Percentiles rank a stretch among this genome's conserved stretches.
phyloP scores from a whole-genome alignment of 2,329 filamentous ascomycete species.

The Dothistroma pini region DNA sequence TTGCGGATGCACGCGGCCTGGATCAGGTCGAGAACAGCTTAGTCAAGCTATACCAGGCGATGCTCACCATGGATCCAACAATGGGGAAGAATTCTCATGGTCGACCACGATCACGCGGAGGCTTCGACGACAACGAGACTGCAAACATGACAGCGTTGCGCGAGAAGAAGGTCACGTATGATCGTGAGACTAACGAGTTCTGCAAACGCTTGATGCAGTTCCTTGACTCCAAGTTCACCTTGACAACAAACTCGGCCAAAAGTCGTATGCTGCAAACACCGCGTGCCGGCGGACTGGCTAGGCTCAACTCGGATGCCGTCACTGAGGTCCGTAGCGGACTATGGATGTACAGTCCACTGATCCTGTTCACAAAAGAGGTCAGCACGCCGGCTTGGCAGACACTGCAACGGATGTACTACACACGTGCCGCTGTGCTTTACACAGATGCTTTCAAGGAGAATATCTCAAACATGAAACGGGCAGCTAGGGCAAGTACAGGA shows the following conservation, averaged over 20 bases:
- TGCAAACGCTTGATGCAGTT: slow-evolving; percentile 76
- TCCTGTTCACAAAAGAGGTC: slow-evolving; percentile 84
- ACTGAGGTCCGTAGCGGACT: slow-evolving; percentile 68
- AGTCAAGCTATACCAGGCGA: slow-evolving; percentile 81
- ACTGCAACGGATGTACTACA: slow-evolving; percentile 75
- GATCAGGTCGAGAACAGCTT: slow-evolving; percentile 74
- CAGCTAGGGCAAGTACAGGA: slow-evolving; percentile 29
- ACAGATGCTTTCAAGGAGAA: slow-evolving; percentile 78
- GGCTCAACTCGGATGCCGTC: slow-evolving; percentile 66
- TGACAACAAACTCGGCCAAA: slow-evolving; percentile 59
- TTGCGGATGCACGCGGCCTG: slow-evolving; percentile 68
- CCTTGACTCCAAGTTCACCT: slow-evolving; percentile 75
- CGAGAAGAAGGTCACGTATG: slow-evolving; percentile 90
- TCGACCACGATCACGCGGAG: slow-evolving; percentile 45
- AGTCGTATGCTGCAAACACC: slow-evolving; percentile 35
- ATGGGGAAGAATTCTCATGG: slow-evolving; percentile 54
- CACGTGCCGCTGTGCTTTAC: slow-evolving; percentile 71
- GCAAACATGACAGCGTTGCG: slow-evolving; percentile 89
- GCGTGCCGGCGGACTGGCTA: slow-evolving; percentile 38
- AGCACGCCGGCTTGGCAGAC: slow-evolving; percentile 78
- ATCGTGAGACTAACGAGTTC: slow-evolving; percentile 70
- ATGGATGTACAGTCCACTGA: slow-evolving; percentile 83
- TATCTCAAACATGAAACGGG: slow-evolving; percentile 63
- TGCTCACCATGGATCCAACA: slow-evolving; percentile 87
- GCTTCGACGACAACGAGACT: slow-evolving; percentile 66